Percentiles rank a stretch among this genome's conserved stretches.
Evolutionary conservation across 202 grass and related monocot species (phyloP).

Genomic region (Panicum hallii): DNA sequence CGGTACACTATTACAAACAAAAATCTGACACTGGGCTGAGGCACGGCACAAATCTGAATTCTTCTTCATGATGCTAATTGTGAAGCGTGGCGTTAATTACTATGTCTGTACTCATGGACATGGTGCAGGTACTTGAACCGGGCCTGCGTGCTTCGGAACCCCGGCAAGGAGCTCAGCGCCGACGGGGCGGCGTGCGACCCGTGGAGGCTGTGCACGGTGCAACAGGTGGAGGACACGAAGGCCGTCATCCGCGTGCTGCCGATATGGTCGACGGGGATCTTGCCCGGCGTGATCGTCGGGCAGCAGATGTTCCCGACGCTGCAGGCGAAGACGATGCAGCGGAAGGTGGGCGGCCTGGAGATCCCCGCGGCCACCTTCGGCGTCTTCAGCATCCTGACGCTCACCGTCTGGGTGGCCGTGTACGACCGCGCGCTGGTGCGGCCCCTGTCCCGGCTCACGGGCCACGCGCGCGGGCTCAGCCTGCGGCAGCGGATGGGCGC

Average conservation of each 20-base stretch:
- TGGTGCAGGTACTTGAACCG: constrained; percentile 54
- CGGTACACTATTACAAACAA: not conserved
- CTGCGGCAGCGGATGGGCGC: constrained; percentile 65
- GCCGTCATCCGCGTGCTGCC: constrained; percentile 65
- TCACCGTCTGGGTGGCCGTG: constrained; percentile 67
- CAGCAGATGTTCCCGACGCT: constrained; percentile 63
- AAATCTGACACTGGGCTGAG: not conserved
- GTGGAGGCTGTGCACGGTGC: constrained; percentile 66
- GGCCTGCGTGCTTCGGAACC: constrained; percentile 56
- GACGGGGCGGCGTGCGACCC: constrained; percentile 48
- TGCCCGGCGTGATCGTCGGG: constrained; percentile 53
- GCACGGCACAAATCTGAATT: not conserved
- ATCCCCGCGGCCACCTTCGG: constrained; percentile 55
- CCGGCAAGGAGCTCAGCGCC: constrained; percentile 34
- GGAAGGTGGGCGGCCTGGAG: constrained; percentile 40
- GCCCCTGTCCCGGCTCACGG: constrained; percentile 55
- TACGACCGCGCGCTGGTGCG: constrained; percentile 70
- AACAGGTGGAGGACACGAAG: constrained; percentile 69
- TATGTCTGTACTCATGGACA: not conserved
- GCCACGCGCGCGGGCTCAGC: constrained; percentile 57
- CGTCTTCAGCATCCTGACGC: constrained; percentile 61
- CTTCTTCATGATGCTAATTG: not conserved
- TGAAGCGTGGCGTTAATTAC: too few relatives aligned
- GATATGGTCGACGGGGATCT: constrained; percentile 69
- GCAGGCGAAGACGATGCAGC: constrained; percentile 60